Evolutionary conservation across 306 rosid genomes (phyloP).

Genomic region (Acacia confusa): DNA sequence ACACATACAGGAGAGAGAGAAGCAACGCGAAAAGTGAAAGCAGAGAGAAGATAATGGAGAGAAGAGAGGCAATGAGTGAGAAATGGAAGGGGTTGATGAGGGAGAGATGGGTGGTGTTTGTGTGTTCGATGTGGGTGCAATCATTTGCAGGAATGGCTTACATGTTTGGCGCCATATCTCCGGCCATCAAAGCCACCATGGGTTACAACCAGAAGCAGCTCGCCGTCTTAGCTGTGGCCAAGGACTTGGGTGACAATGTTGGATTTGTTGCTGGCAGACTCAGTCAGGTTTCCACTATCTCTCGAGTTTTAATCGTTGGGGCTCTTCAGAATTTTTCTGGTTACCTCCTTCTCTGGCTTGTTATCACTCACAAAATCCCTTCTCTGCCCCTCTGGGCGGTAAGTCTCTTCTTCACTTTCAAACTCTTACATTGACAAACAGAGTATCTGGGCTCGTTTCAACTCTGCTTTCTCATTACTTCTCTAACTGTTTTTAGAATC

Average conservation of each 20-base stretch:
- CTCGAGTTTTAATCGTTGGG: slow-evolving; percentile 61
- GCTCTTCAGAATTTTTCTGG: slow-evolving; percentile 60
- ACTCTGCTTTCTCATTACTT: background rate
- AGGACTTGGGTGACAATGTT: slow-evolving; percentile 82
- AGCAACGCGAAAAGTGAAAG: background rate
- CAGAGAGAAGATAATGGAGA: background rate
- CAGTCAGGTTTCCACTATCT: slow-evolving; percentile 52
- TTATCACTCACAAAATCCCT: slow-evolving; percentile 55
- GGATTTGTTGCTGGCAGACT: slow-evolving; percentile 72
- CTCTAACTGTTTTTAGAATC: background rate
- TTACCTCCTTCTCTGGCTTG: slow-evolving; percentile 76
- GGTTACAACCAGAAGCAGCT: slow-evolving; percentile 73
- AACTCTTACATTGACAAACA: background rate
- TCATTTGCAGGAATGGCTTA: slow-evolving; percentile 80
- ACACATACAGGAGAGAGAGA: background rate
- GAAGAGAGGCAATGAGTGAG: slow-evolving; percentile 34
- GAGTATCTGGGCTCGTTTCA: background rate
- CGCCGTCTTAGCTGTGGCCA: slow-evolving; percentile 64
- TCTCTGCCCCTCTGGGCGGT: slow-evolving; percentile 71
- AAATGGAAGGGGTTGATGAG: slow-evolving; percentile 40
- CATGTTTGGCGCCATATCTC: slow-evolving; percentile 90
- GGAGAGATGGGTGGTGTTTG: slow-evolving; percentile 89
- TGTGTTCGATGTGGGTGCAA: slow-evolving; percentile 81
- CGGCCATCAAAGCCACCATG: slow-evolving; percentile 70
- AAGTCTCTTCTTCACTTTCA: slow-evolving; percentile 26